Evolutionary conservation across 768 basidiomycete species (phyloP).

Genomic region (Tremella mesenterica): DNA sequence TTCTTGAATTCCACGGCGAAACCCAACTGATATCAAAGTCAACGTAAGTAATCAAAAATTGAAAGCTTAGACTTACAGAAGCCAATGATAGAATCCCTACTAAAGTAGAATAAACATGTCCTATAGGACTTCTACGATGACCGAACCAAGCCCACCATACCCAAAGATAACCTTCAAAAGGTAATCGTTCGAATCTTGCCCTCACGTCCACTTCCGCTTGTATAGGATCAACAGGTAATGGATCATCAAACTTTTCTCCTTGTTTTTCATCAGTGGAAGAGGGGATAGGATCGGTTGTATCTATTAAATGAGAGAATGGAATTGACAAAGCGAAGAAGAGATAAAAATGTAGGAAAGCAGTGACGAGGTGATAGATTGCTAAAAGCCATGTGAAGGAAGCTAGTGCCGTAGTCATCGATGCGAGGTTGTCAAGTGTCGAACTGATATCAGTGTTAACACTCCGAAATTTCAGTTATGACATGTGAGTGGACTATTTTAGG

Average conservation of each 20-base stretch:
- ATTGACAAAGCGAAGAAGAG: slow-evolving; percentile 34
- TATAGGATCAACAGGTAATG: slow-evolving; percentile 1
- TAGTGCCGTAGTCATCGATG: slow-evolving; percentile 12
- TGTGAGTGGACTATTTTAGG: background rate
- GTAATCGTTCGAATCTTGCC: slow-evolving; percentile 42
- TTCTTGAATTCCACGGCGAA: slow-evolving; percentile 13
- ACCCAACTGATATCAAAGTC: slow-evolving; percentile 13
- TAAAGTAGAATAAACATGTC: slow-evolving; percentile 8
- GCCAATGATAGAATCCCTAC: slow-evolving; percentile 9
- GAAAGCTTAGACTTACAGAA: slow-evolving; percentile 19
- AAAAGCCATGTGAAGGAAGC: slow-evolving; percentile 24
- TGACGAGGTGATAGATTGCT: slow-evolving; percentile 12
- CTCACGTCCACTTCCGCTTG: slow-evolving; percentile 30
- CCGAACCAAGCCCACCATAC: slow-evolving; percentile 38
- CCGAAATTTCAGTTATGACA: background rate
- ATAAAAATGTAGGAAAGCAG: slow-evolving; percentile 30
- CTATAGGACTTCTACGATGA: slow-evolving; percentile 25
- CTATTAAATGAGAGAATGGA: slow-evolving; percentile 19
- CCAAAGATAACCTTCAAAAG: slow-evolving; percentile 29
- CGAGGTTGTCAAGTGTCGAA: slow-evolving; percentile 11
- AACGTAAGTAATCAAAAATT: background rate
- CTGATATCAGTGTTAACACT: slow-evolving; percentile 1
- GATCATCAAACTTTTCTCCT: slow-evolving; percentile 49
- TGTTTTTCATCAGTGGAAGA: slow-evolving; percentile 66
- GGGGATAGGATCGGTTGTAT: slow-evolving; percentile 48